Evolutionary conservation across 441 rosid species (phyloP).

Genomic region (Eutrema salsugineum): DNA sequence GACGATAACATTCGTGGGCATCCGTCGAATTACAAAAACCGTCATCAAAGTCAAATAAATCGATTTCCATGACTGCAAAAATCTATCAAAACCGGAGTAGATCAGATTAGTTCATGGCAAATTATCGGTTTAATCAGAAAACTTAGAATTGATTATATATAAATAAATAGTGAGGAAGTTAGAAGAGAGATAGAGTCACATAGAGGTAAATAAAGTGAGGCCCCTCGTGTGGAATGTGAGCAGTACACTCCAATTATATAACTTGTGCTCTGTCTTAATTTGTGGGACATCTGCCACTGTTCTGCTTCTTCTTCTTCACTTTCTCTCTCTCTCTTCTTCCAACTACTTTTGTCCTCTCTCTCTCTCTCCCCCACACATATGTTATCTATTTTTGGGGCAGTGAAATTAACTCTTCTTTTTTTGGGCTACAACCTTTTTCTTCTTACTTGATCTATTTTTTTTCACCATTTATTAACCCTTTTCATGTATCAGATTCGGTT

Average conservation of each 20-base stretch:
- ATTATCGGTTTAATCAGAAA: neutral
- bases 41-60: neutral
- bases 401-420: slow-evolving; percentile 19
- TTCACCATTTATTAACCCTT: slow-evolving; percentile 18
- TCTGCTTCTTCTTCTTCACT: slow-evolving; percentile 25
- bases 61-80: neutral
- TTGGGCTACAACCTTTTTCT: neutral
- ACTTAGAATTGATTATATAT: neutral
- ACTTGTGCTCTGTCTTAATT: slow-evolving; percentile 31
- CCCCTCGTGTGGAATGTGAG: slow-evolving; percentile 38
- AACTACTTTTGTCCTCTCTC: slow-evolving; percentile 28
- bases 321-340: slow-evolving; percentile 13
- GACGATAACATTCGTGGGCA: neutral
- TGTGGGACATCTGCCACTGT: slow-evolving; percentile 35
- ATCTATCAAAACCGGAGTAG: neutral
- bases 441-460: slow-evolving; percentile 13
- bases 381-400: slow-evolving; percentile 32
- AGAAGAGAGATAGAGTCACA: neutral
- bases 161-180: neutral
- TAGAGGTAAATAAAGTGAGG: slow-evolving; percentile 15
- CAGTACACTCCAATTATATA: slow-evolving; percentile 34
- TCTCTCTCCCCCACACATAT: slow-evolving; percentile 30
- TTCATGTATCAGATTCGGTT: slow-evolving; percentile 19
- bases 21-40: neutral
- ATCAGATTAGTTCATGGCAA: neutral